Base-by-base conservation (phyloP, 306 rosid species). In the Sophora flavescens region DNA sequence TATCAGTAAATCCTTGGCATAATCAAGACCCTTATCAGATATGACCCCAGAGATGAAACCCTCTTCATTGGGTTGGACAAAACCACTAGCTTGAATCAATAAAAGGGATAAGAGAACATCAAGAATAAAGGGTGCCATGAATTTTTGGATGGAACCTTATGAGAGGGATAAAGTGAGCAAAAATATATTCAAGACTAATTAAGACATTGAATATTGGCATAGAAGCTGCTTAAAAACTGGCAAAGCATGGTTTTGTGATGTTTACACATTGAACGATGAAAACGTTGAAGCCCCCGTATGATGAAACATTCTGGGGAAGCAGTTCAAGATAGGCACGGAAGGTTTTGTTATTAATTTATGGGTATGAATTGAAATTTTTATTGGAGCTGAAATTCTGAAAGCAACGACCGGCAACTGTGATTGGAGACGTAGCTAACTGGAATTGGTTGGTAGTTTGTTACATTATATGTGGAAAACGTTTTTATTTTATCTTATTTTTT, bases 1-100 rank as follows among this genome's bases (percentile, higher is more conserved):
- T 68, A 91, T 82, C 64, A 93, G 76, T 82, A 87, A 75, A 67
- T 91, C 91, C 82, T 91, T 90, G 62, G 89, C 87, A 80, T 70
- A 91, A 59, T 83, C 91, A 36, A 94, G 96, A 84, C 98, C 97
- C 70, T 83, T 84, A 6, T 91, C 82, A 28, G 91, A 87, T 81
- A 90, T 41, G 38, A 85, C 82, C 63, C 82, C 89, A 44, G 88
- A 90, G 54, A 91, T 70, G 81, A 87, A 91, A 57, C 96, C 96
- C 62, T 84, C 88, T 68, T 85, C 89, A 50, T 12, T 28, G 56
- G 79, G 76, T 63, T 79, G 84, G 13, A 75, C 14, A 82, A 76
- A 80, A 68, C 72, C 51, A 41, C 68, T 86, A 10, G 88, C 13
- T 72, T 83, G 78, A 70, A 73, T 28, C 10, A 81, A 60, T 3